Evolutionary conservation across 257 asterid species (phyloP).

Genomic region (Jaltomata sinuosa): DNA sequence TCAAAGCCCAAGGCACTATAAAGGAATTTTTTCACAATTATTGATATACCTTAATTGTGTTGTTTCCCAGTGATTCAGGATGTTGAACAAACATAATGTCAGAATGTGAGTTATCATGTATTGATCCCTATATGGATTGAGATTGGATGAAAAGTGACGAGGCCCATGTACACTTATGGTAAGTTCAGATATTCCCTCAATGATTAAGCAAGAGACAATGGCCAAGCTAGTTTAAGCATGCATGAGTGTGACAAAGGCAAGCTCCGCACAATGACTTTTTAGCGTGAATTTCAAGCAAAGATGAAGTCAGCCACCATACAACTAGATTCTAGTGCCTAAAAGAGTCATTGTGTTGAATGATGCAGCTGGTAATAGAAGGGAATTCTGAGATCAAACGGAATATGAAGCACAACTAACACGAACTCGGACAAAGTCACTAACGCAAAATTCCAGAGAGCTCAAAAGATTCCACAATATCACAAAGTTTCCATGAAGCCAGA

Average conservation of each 20-base stretch:
- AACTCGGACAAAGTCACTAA: not conserved
- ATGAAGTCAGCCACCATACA: not conserved
- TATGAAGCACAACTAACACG: not conserved
- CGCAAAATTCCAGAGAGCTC: not conserved
- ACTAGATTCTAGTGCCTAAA: not conserved
- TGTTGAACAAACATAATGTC: not conserved
- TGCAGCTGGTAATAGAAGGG: not conserved
- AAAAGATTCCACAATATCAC: not conserved
- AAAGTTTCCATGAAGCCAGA: not conserved
- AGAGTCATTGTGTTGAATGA: not conserved
- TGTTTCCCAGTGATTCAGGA: not conserved
- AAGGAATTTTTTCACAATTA: not conserved
- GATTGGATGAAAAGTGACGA: not conserved
- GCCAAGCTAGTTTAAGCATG: not conserved
- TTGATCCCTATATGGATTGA: not conserved
- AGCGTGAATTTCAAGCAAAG: not conserved
- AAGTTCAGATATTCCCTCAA: not conserved
- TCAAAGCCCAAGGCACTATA: not conserved
- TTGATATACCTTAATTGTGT: not conserved
- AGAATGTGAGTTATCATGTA: not conserved
- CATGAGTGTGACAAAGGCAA: not conserved
- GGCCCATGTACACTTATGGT: not conserved
- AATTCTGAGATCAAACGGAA: not conserved
- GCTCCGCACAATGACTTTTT: not conserved
- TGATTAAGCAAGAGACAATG: not conserved